phyloP scores from a whole-genome alignment of 169 alveolate species.

The Eimeria praecox region DNA sequence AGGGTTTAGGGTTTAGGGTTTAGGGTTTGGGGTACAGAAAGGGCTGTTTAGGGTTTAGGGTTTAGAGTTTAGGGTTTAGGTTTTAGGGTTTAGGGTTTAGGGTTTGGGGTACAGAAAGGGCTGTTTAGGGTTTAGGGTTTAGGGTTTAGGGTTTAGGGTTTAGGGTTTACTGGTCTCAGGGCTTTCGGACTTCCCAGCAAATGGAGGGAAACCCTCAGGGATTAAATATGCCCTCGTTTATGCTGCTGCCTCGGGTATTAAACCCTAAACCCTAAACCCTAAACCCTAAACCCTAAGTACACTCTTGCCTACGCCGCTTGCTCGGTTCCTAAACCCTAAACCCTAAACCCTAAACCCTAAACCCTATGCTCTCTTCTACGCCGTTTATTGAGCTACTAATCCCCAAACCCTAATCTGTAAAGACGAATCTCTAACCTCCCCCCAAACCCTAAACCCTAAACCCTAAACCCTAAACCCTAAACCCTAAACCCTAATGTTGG shows the following conservation, averaged over 20 bases:
- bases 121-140: constrained; percentile 18
- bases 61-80: constrained; percentile 5
- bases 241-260: constrained; percentile 36
- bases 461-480: constrained; percentile 8
- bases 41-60: constrained; percentile 16
- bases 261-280: constrained; percentile 55
- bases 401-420: constrained; percentile 15
- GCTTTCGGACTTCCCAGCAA: constrained; percentile 15
- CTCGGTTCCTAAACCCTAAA: background rate
- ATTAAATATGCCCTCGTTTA: constrained; percentile 10
- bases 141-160: constrained; percentile 44
- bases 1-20: too few species aligned
- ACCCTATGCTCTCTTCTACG: background rate
- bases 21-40: background rate
- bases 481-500: background rate
- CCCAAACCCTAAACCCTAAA: constrained; percentile 46
- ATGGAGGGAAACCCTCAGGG: constrained; percentile 41
- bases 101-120: background rate
- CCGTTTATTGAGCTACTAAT: background rate
- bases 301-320: background rate
- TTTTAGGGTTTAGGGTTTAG: too few species aligned
- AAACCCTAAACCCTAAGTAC: background rate
- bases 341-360: background rate
- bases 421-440: background rate
- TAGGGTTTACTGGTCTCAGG: constrained; percentile 15